Evolutionary conservation across 2,329 filamentous ascomycete genomes (phyloP), one percentile per base, ranked within the genome.

Genomic region (Fusarium sp.): DNA sequence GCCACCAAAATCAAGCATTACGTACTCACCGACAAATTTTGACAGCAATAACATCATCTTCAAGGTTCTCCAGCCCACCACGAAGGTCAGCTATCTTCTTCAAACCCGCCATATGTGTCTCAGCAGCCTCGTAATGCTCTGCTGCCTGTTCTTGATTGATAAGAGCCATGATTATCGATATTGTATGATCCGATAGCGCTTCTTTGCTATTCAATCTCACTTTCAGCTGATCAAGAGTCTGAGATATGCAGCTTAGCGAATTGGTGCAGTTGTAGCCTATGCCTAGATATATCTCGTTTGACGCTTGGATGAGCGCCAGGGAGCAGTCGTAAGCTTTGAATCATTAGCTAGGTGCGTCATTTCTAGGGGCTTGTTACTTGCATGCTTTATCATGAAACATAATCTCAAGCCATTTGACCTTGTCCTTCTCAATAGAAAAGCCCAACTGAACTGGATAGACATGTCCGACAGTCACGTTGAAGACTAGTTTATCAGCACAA

Each of bases 211-310:
- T 31, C 4, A 69, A 33, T 2, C 56, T 60, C 3, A 22, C 38
- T 2, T 61, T 47, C 7, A 69, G 36, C 9, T 54, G 56, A 5
- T 55, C 42, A 1, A 69, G 48, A 3, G 64, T 63, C 18, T 69
- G 66, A 8, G 66, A 69, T 9, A 69, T 22, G 3, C 56, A 69
- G 10, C 12, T 55, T 3, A 69, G 14, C 2, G 55, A 42, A 4
- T 49, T 63, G 1, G 56, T 33, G 11, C 64, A 63, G 20, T 39
- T 13, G 11, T 63, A 63, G 6, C 64, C 66, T 39, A 20, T 49
- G 11, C 66, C 66, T 0, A 69, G 48, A 3, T 69, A 63, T n/a
- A 58, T 69, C 17, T 69, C 66, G 5, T 69, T 69, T 8, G 63
- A 63, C 13, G 64, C 66, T n/a, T 55, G 64, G 18, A 69, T 69